Percentiles rank a stretch among this genome's conserved stretches.
These are phyloP conservation scores for Phenoliferia sp. DNA, from an alignment of 1,284 basidiomycete genomes.

Conservation along the genomic window DNA sequence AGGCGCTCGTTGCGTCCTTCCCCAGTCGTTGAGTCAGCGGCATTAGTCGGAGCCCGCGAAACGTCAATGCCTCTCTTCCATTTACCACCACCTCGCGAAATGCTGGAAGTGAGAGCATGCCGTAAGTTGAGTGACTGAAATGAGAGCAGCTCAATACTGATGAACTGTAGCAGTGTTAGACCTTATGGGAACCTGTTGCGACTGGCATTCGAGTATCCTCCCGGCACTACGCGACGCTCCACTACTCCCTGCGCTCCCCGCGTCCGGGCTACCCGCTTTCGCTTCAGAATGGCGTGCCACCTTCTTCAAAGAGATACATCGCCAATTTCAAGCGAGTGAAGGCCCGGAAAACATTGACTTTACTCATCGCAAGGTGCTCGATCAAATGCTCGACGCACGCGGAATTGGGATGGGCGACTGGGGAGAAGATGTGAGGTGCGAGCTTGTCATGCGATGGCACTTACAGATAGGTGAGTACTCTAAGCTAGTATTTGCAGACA, in stretches of 20 bases:
- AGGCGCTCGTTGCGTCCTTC: too few relatives aligned
- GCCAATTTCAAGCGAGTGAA: background rate
- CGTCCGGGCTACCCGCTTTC: background rate
- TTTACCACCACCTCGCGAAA: too few relatives aligned
- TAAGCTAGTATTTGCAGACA: background rate
- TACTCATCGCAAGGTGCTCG: background rate
- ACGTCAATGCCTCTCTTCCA: too few relatives aligned
- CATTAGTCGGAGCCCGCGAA: too few relatives aligned
- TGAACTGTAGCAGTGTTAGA: too few relatives aligned
- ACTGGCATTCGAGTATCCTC: slow-evolving; percentile 1
- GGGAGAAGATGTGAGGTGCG: background rate
- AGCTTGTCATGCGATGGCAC: background rate
- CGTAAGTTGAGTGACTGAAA: too few relatives aligned
- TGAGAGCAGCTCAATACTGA: too few relatives aligned
- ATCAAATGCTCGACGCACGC: background rate
- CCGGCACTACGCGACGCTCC: background rate
- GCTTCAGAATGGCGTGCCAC: background rate
- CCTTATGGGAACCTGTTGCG: background rate
- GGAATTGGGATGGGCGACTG: background rate
- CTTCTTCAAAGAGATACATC: background rate
- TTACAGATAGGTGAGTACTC: background rate
- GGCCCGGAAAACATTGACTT: slow-evolving; percentile 1
- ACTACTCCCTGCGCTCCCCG: background rate
- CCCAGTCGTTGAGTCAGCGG: too few relatives aligned
- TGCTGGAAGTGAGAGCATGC: too few relatives aligned